Evolutionary conservation across 106 monocot genomes (phyloP), one percentile per base, ranked within the genome.

Genomic region (Chionographis japonica): DNA sequence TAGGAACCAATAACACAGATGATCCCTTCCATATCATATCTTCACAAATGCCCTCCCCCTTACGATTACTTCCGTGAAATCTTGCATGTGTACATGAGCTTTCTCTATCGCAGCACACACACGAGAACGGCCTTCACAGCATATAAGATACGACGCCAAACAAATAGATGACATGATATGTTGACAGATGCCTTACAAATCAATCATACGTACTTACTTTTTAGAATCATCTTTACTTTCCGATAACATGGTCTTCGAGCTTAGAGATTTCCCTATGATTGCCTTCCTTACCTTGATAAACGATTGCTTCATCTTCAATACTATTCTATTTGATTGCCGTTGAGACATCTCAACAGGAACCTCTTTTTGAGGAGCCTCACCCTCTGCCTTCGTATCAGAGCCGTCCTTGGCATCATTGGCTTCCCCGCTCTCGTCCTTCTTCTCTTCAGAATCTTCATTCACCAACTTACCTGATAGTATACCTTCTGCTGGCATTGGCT

Each of bases 241-340:
- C 12, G 68, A 15, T 54, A 74, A 50, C 3, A 67, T 66, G 37
- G 74, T 53, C 68, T 83, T 80, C n/a, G 80, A 72, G 49, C 68
- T 74, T 56, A 77, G 68, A 40, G 87, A 80, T 62, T 88, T 88
- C 36, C 87, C 83, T 3, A 78, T 38, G 19, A 83, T 88, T 13
- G 82, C 79, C 50, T 83, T 88, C 77, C 78, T 88, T 51, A 78
- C 75, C 65, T 83, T 88, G 42, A 66, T 71, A 40, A 88, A 71
- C n/a, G 83, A 83, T 20, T 83, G 83, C 61, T 80, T 88, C 62
- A 88, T 67, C 77, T 88, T 88, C 0, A 83, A 68, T 19, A 83
- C 71, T 37, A 88, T 51, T 58, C 53, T 85, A 43, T 75, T 81
- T 27, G 74, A 71, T 41, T 72, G 72, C n/a, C 70, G 54, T 9